These are phyloP conservation scores for Medicago lupulina DNA, from an alignment of 306 rosid genomes.

Conservation along the genomic window DNA sequence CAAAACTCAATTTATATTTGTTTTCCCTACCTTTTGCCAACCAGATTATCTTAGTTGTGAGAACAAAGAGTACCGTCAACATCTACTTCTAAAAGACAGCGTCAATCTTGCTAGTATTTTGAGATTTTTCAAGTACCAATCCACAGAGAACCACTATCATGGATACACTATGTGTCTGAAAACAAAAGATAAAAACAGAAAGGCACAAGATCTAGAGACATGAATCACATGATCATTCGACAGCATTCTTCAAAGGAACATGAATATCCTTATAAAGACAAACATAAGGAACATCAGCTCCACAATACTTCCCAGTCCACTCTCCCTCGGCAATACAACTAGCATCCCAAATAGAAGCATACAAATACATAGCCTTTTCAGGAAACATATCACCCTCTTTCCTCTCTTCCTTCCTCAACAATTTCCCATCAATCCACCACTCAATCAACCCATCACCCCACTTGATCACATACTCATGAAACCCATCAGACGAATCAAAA, in stretches of 20 bases:
- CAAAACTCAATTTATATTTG: not conserved
- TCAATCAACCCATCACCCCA: conserved; percentile 53
- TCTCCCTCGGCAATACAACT: conserved; percentile 58
- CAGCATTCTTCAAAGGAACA: conserved; percentile 49
- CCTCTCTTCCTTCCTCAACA: conserved; percentile 55
- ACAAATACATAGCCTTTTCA: conserved; percentile 60
- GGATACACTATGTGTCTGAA: too few species aligned
- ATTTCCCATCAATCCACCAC: conserved; percentile 66
- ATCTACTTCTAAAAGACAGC: not conserved
- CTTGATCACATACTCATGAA: conserved; percentile 57
- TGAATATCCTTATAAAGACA: conserved; percentile 66
- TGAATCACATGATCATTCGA: conserved; percentile 6
- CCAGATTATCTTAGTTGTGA: not conserved
- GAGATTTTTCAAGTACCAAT: not conserved
- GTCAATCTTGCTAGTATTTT: not conserved
- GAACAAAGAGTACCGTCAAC: not conserved
- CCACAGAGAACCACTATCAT: not conserved
- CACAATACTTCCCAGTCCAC: conserved; percentile 63
- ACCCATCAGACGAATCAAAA: conserved; percentile 60
- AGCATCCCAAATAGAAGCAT: conserved; percentile 71
- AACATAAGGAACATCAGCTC: conserved; percentile 63
- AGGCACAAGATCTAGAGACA: not conserved
- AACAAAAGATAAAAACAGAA: not conserved
- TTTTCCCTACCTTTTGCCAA: too few species aligned
- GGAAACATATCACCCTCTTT: conserved; percentile 55